Percentiles rank a stretch among this genome's conserved stretches.
phyloP scores from a whole-genome alignment of 1,139 yeast species.

The Candida glucosophila region DNA sequence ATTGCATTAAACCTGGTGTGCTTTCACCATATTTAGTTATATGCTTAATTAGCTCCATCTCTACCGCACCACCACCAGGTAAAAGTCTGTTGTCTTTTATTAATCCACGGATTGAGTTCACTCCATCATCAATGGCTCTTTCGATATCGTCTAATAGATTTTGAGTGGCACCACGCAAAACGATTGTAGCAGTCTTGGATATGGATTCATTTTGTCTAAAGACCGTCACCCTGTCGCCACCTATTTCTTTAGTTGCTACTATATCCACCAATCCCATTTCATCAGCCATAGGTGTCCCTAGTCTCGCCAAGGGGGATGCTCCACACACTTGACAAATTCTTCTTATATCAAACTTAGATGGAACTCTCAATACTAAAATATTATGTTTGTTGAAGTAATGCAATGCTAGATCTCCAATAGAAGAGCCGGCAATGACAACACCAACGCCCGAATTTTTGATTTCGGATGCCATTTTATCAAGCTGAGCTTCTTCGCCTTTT shows the following conservation, averaged over 20 bases:
- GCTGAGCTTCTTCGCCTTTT: slow-evolving; percentile 92
- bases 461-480: slow-evolving; percentile 80
- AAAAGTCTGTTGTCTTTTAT: slow-evolving; percentile 71
- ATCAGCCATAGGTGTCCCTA: slow-evolving; percentile 94
- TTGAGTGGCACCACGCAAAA: slow-evolving; percentile 96
- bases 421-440: slow-evolving; percentile 88
- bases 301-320: slow-evolving; percentile 89
- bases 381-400: slow-evolving; percentile 87
- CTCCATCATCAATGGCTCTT: slow-evolving; percentile 96
- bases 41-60: slow-evolving; percentile 75
- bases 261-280: slow-evolving; percentile 85
- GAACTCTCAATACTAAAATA: slow-evolving; percentile 78
- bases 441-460: slow-evolving; percentile 76
- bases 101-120: slow-evolving; percentile 82
- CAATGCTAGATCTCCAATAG: slow-evolving; percentile 85
- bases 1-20: slow-evolving; percentile 87
- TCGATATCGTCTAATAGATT: slow-evolving; percentile 89
- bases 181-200: slow-evolving; percentile 76
- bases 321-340: slow-evolving; percentile 95
- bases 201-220: slow-evolving; percentile 78
- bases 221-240: slow-evolving; percentile 94
- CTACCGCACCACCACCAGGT: slow-evolving; percentile 98
- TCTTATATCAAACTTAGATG: slow-evolving; percentile 89
- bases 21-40: slow-evolving; percentile 81
- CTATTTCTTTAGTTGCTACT: slow-evolving; percentile 88